Percentiles rank a stretch among this genome's conserved stretches.
These are phyloP conservation scores for Cicer yamashitae DNA, from an alignment of 306 rosid genomes.

Conservation along the genomic window DNA sequence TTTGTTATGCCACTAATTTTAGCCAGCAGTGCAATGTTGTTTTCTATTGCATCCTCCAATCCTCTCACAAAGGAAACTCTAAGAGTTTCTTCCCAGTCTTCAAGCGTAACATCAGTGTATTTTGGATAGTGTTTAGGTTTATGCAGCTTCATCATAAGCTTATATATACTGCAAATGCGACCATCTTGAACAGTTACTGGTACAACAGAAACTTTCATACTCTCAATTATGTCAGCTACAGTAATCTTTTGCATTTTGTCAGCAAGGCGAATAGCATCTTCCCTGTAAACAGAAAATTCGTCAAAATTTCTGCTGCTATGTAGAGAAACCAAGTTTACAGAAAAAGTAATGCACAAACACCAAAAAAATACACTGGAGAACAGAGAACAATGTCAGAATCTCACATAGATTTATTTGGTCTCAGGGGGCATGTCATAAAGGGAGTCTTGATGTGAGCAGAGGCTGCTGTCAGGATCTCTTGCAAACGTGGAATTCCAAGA, in stretches of 20 bases:
- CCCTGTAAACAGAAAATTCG: constrained; percentile 58
- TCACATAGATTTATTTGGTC: constrained; percentile 64
- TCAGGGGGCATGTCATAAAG: constrained; percentile 90
- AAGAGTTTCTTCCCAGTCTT: constrained; percentile 75
- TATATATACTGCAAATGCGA: constrained; percentile 69
- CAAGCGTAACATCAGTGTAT: constrained; percentile 52
- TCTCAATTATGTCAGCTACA: constrained; percentile 83
- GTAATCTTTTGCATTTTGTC: constrained; percentile 82
- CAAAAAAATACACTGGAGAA: background rate
- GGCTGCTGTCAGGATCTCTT: constrained; percentile 90
- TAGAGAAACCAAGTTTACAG: constrained; percentile 14
- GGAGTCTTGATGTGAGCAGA: constrained; percentile 79
- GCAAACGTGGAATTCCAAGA: constrained; percentile 94
- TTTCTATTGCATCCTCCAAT: constrained; percentile 80
- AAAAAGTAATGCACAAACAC: constrained; percentile 1
- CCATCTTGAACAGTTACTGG: constrained; percentile 52
- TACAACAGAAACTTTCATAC: constrained; percentile 69
- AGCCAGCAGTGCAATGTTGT: constrained; percentile 61
- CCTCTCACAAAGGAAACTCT: constrained; percentile 63
- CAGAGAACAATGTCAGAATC: constrained; percentile 48
- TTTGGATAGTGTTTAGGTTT: constrained; percentile 70
- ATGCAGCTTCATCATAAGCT: constrained; percentile 72
- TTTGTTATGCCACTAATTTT: constrained; percentile 77
- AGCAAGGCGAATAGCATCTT: constrained; percentile 67
- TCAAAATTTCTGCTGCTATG: constrained; percentile 2